These are phyloP conservation scores for Bertia moriformis DNA, from an alignment of 2,329 filamentous ascomycete genomes.

Conservation along the genomic window DNA sequence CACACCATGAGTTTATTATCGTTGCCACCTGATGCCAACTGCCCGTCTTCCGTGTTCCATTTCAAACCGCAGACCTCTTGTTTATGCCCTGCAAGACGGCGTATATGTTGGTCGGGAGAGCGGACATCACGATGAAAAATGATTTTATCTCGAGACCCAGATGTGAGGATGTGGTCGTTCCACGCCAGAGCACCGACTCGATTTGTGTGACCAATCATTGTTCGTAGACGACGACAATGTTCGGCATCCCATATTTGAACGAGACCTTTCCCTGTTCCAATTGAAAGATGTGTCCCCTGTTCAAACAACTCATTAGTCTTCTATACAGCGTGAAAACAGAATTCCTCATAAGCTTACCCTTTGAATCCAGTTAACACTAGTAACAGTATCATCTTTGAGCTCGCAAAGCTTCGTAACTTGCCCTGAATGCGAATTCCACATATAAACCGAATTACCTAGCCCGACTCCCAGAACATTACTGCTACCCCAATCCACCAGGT, in stretches of 20 bases:
- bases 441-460: conserved; percentile 83
- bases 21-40: conserved; percentile 88
- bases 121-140: conserved; percentile 95
- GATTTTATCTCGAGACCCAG: conserved; percentile 78
- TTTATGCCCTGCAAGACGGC: conserved; percentile 82
- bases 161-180: conserved; percentile 96
- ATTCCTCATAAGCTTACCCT: conserved; percentile 16
- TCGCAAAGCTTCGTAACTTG: conserved; percentile 90
- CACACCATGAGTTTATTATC: conserved; percentile 98
- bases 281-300: conserved; percentile 80
- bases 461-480: conserved; percentile 89
- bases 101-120: conserved; percentile 76
- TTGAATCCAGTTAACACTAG: conserved; percentile 96
- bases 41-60: conserved; percentile 93
- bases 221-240: conserved; percentile 67
- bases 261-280: conserved; percentile 84
- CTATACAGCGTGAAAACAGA: no score
- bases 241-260: conserved; percentile 98
- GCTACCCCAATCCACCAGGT: conserved; percentile 93
- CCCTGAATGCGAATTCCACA: conserved; percentile 91
- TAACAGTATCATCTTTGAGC: conserved; percentile 81
- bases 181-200: conserved; percentile 88
- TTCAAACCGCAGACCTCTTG: conserved; percentile 94
- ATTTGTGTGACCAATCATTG: conserved; percentile 92
- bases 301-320: no score